Evolutionary conservation across 345 rosid genomes (phyloP), one percentile per base, ranked within the genome.

Genomic region (Firmiana major): DNA sequence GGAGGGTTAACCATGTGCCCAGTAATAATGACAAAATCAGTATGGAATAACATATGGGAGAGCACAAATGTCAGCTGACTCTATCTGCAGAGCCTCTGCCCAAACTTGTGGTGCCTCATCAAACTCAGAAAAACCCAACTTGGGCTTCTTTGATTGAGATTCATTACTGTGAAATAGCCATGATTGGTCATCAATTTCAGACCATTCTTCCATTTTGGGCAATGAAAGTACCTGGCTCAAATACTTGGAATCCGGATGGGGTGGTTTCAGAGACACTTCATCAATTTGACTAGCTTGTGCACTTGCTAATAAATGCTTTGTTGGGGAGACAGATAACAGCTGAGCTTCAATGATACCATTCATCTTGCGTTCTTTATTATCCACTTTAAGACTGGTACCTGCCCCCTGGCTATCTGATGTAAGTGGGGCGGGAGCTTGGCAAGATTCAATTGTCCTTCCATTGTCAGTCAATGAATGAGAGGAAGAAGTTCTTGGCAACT

Each of bases 41-140:
- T 86, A 90, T 24, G 93, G 97, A 83, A 91, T 84, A 53, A 93
- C 94, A 43, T 90, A 93, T 6, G 97, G 98, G 71, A 91, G 87
- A 68, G 97, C 97, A 55, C 77, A 73, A 42, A 85, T 36, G 75
- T 93, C 93, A 60, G 89, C 92, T 42, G 87, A 85, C 78, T 86
- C 93, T 80, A 93, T 79, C 80, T 66, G 86, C 75, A 85, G 64
- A 79, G 90, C 87, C 66, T 88, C 85, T 74, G 92, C 86, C 98
- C 98, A 93, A 6, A 93, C 92, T 76, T 76, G 83, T 19, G 59
- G 82, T 45, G 77, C 63, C 79, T 77, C 79, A 6, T 82, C 83
- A 40, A 74, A 73, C 85, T 62, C 81, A 26, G 58, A n/a, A 58
- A 69, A 75, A 43, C 77, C 85, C 71, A 75, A 42, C 79, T 77